A percentile compares a stretch with the other conserved stretches of the same genome.
Evolutionary conservation across 148 eudicot species (phyloP).

Genomic region (Heliosperma pusillum): DNA sequence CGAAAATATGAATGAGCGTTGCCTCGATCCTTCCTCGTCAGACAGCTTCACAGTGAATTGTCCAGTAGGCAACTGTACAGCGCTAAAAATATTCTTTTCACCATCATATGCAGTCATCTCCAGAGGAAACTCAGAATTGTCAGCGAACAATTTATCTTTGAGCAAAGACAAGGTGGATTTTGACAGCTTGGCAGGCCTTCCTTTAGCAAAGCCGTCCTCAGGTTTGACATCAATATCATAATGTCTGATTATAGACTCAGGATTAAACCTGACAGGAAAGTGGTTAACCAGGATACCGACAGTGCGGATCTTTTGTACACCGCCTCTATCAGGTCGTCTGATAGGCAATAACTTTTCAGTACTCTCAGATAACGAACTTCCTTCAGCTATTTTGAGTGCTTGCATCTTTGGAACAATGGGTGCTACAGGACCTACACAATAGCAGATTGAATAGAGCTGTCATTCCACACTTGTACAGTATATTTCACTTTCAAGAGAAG

Average conservation of each 20-base stretch:
- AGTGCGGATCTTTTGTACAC: conserved; percentile 24
- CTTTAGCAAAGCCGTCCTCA: conserved; percentile 23
- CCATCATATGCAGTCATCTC: conserved; percentile 64
- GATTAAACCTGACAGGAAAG: conserved; percentile 49
- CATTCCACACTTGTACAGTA: neutral
- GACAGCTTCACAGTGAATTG: conserved; percentile 40
- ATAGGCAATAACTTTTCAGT: conserved; percentile 31
- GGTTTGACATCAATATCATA: conserved; percentile 58
- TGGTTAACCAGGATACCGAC: conserved; percentile 57
- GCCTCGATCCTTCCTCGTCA: conserved; percentile 38
- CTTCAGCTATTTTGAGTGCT: conserved; percentile 26
- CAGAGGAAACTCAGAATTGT: conserved; percentile 35
- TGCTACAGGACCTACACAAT: conserved; percentile 4
- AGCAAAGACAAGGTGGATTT: conserved; percentile 39
- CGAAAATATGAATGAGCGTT: conserved; percentile 34
- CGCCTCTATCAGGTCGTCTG: conserved; percentile 52
- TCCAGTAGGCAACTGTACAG: conserved; percentile 42
- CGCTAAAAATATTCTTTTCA: conserved; percentile 63
- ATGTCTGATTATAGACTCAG: conserved; percentile 36
- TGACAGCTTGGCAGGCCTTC: conserved; percentile 30
- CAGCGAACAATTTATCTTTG: conserved; percentile 43
- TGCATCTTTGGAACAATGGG: conserved; percentile 23
- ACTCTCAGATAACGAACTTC: conserved; percentile 19
- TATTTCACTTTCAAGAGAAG: too few species aligned
- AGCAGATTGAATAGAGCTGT: neutral